phyloP scores from a whole-genome alignment of 805 yeast genomes.

The Wickerhamiella vanderwaltii region DNA sequence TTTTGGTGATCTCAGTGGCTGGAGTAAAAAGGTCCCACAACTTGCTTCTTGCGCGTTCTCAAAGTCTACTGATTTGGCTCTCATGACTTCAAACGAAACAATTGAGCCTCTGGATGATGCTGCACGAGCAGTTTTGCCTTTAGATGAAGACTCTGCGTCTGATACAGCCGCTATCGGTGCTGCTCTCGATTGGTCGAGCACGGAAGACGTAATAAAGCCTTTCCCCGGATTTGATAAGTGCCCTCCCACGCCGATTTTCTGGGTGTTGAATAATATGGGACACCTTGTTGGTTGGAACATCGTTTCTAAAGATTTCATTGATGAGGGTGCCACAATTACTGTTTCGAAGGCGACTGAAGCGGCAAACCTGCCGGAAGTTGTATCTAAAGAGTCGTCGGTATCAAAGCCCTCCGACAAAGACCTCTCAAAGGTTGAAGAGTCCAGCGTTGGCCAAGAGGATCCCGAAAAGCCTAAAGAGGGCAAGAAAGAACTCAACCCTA shows the following conservation, averaged over 20 bases:
- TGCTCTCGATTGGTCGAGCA: slow-evolving; percentile 12
- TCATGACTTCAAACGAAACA: slow-evolving; percentile 1
- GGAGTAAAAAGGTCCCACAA: slow-evolving; percentile 4
- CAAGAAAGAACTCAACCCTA: no score
- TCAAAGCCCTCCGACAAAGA: not conserved
- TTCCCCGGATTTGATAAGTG: slow-evolving; percentile 15
- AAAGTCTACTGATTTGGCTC: slow-evolving; percentile 15
- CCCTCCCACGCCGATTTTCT: slow-evolving; percentile 15
- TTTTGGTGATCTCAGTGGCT: slow-evolving; percentile 2
- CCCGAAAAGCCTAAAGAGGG: not conserved
- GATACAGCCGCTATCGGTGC: slow-evolving; percentile 19
- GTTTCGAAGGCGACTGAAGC: not conserved
- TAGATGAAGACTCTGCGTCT: slow-evolving; percentile 7
- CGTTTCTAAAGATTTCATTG: slow-evolving; percentile 12
- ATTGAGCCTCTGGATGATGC: slow-evolving; percentile 9
- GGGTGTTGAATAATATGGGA: slow-evolving; percentile 20
- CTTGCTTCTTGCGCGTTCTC: slow-evolving; percentile 16
- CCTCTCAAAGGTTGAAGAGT: no score
- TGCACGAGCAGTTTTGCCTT: slow-evolving; percentile 17
- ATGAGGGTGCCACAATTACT: not conserved
- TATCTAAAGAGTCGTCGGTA: not conserved
- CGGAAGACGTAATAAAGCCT: slow-evolving; percentile 5
- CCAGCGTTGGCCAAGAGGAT: not conserved
- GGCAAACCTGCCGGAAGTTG: not conserved
- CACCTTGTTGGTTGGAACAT: slow-evolving; percentile 18